Base-by-base conservation (phyloP, 305 asterid genomes). In the Fraxinus xanthoxyloides region DNA sequence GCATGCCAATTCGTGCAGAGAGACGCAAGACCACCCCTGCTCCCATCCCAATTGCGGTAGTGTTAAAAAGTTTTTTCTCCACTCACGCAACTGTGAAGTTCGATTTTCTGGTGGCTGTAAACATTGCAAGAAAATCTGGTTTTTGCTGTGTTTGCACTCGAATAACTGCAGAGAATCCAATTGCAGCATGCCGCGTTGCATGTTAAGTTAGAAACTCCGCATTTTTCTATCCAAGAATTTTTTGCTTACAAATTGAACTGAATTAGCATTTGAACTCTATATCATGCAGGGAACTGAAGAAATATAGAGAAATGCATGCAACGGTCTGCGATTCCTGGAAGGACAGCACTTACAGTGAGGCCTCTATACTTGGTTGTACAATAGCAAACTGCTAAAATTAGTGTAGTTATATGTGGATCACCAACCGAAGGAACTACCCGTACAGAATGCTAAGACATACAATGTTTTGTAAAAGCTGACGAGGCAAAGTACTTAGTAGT, bases 171-270 rank as follows among this genome's bases (percentile, higher is more conserved):
- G 54, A 51, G 87, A 85, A 79, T 51, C 80, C 19, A 79, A 77
- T 65, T 92, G 97, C 82, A 67, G 10, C 26, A 80, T 92, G 61
- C 94, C 92, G 13, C 90, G 90, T 17, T 92, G 97, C 93, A 80
- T n/a, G 94, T 91, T 91, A 84, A 51, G 88, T 86, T 80, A n/a
- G 69, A 23, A 12, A 59, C 63, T 65, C 30, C 26, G 17, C 73
- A 59, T 78, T 40, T 36, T 69, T 19, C 21, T 40, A 9, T 75
- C 59, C 85, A 28, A 31, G 59, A 21, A 40, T 23, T 76, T 40
- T 72, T 31, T 82, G 69, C 77, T 76, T 82, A 76, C 24, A 30
- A 59, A 70, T 72, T 56, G 36, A 34, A 70, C 80, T 7, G 9
- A 54, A 77, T 17, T 74, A 26, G 79, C 17, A 19, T 81, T 34